These are phyloP conservation scores for Diaporthe caulivora DNA, from an alignment of 2,329 filamentous ascomycete species.

Conservation along the genomic window DNA sequence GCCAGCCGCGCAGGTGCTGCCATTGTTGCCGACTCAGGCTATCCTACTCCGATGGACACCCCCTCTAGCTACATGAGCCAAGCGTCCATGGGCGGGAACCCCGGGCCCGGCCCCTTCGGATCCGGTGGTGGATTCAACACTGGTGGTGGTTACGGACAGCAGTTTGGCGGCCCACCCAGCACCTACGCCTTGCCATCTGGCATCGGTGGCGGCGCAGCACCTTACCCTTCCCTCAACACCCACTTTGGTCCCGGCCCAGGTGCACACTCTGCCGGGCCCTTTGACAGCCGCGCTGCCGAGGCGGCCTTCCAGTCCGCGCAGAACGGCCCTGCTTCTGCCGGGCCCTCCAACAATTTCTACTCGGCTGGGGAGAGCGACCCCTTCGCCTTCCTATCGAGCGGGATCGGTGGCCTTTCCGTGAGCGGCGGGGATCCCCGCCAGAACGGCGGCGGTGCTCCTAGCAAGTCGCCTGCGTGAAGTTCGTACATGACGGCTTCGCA, in stretches of 20 bases:
- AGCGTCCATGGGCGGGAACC: slow-evolving; percentile 86
- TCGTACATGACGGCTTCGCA: slow-evolving; percentile 32
- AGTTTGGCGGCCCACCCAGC: slow-evolving; percentile 88
- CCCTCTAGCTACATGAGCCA: slow-evolving; percentile 88
- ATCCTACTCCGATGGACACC: slow-evolving; percentile 90
- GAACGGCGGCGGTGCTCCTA: slow-evolving; percentile 70
- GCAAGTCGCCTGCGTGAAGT: slow-evolving; percentile 71
- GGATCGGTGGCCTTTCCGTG: slow-evolving; percentile 80
- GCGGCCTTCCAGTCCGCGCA: slow-evolving; percentile 92
- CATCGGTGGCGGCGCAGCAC: slow-evolving; percentile 81
- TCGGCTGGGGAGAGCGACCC: slow-evolving; percentile 77
- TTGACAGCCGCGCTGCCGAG: slow-evolving; percentile 93
- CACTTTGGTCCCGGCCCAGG: slow-evolving; percentile 83
- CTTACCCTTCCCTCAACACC: slow-evolving; percentile 86
- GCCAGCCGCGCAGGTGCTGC: slow-evolving; percentile 94
- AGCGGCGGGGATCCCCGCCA: slow-evolving; percentile 74
- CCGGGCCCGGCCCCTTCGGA: slow-evolving; percentile 81
- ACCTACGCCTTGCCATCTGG: slow-evolving; percentile 91
- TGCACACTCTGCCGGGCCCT: slow-evolving; percentile 86
- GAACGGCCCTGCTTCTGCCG: slow-evolving; percentile 83
- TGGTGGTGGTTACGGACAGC: slow-evolving; percentile 76
- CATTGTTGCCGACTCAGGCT: slow-evolving; percentile 93
- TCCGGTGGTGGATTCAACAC: slow-evolving; percentile 76
- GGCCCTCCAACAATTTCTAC: slow-evolving; percentile 80
- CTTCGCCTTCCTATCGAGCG: slow-evolving; percentile 82